Percentiles rank a stretch among this genome's conserved stretches.
These are phyloP conservation scores for Malbranchea cinnamomea DNA, from an alignment of 2,329 filamentous ascomycete species.

Conservation along the genomic window DNA sequence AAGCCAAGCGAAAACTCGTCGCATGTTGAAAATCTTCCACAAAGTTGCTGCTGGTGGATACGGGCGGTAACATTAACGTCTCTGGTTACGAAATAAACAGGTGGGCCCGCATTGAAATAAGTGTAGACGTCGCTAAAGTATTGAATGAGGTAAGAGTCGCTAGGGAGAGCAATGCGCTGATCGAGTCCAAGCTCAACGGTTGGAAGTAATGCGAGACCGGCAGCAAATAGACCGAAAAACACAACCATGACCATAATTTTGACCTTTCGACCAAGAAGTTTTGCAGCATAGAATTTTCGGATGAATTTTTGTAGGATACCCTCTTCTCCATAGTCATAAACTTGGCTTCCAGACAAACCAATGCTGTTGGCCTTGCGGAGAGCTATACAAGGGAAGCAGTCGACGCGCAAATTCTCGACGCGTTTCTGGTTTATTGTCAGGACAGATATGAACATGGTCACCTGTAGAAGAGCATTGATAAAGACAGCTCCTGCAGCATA, in stretches of 20 bases:
- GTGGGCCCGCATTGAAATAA: constrained; percentile 82
- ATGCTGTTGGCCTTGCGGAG: constrained; percentile 59
- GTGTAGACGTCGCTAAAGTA: constrained; percentile 94
- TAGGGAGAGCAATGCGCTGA: constrained; percentile 85
- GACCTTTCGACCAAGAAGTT: constrained; percentile 61
- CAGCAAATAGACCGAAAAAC: constrained; percentile 79
- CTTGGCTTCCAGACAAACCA: constrained; percentile 47
- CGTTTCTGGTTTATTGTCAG: constrained; percentile 81
- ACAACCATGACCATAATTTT: constrained; percentile 63
- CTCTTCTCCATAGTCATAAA: constrained; percentile 68
- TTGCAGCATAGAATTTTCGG: constrained; percentile 73
- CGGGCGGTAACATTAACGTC: constrained; percentile 65
- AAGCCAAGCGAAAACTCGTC: constrained; percentile 72
- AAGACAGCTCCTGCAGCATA: constrained; percentile 94
- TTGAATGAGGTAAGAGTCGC: constrained; percentile 83
- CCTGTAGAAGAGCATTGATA: constrained; percentile 91
- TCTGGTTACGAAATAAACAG: constrained; percentile 88
- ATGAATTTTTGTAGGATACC: constrained; percentile 75
- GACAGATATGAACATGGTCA: constrained; percentile 93
- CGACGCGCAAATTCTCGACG: constrained; percentile 74
- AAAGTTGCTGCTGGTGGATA: constrained; percentile 67
- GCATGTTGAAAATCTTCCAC: constrained; percentile 82
- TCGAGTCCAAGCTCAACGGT: constrained; percentile 77
- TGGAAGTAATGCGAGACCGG: constrained; percentile 70
- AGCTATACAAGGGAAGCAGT: constrained; percentile 81